Evolutionary conservation across 352 stramenopile species (phyloP), one percentile per base, ranked within the genome.

Genomic region (Globisporangium perplexum): DNA sequence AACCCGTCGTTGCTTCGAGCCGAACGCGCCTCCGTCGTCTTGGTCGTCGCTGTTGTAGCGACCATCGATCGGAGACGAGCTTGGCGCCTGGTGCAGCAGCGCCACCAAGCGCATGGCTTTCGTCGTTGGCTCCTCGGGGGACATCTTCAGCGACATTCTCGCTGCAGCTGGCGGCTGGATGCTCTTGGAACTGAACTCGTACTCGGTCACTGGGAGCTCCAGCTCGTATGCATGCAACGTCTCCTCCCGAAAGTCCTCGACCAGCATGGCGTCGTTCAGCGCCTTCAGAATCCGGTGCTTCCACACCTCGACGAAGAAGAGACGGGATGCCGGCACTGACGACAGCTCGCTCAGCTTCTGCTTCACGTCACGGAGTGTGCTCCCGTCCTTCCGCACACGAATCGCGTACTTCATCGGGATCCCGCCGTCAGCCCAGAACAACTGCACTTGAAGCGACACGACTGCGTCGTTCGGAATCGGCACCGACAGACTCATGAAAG

Each of bases 171-270:
- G 47, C 42, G 79, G 72, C 12, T 72, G 63, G 18, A 93, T 66
- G 14, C 69, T 76, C 48, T 65, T 60, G n/a, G 80, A 91, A 23
- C 78, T 80, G 24, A 89, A 82, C 1, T 82, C 66, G 47, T 92
- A 89, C 18, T 84, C 72, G 4, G 48, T 67, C 26, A 93, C 57
- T 0, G 79, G 69, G 24, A 77, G 42, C 31, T 96, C 86, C 14
- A 98, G 64, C 59, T 98, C 80, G 62, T 95, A 98, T 1, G 88
- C 88, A 48, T 96, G 87, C 2, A 96, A 62, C 18, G 73, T 64
- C 18, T 67, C 62, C 26, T 87, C 72, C 2, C 57, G 53, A n/a
- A 90, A 18, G 38, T 75, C 64, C 26, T 88, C 73, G 3, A 92
- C 59, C 2, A 56, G 52, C 30, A 75, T 55, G 0, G 36, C 62